Conservation (phyloP, 2,329 filamentous ascomycete species). For the Ramularia collo-cygni region DNA sequence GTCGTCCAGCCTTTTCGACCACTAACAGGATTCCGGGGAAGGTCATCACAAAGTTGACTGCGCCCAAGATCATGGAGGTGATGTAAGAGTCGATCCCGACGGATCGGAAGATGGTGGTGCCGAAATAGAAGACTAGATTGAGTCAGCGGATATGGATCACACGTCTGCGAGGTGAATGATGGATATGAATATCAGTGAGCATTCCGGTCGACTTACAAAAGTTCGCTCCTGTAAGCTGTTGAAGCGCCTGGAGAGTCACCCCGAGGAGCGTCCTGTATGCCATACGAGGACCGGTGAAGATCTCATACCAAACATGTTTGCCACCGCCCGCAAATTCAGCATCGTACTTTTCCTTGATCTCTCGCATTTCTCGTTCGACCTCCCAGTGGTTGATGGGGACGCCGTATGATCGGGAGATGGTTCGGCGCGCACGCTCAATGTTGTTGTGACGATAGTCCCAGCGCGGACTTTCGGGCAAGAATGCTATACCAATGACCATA, state of each 20-base stretch:
- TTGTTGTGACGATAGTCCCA: conserved; percentile 52
- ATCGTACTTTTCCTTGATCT: conserved; percentile 51
- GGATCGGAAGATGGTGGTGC: conserved; percentile 39
- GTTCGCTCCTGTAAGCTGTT: conserved; percentile 63
- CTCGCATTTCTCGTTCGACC: conserved; percentile 46
- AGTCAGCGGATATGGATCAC: neutral
- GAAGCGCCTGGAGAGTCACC: conserved; percentile 56
- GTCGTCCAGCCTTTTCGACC: conserved; percentile 41
- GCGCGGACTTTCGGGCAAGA: conserved; percentile 52
- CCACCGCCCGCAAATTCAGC: conserved; percentile 43
- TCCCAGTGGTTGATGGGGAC: conserved; percentile 50
- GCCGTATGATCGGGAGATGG: conserved; percentile 50
- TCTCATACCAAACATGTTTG: conserved; percentile 57
- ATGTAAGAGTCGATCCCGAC: conserved; percentile 38
- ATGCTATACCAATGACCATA: conserved; percentile 47
- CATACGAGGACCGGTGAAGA: conserved; percentile 61
- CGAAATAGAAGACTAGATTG: conserved; percentile 48
- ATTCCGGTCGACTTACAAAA: conserved; percentile 48
- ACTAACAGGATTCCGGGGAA: conserved; percentile 40
- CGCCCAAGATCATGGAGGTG: conserved; percentile 43
- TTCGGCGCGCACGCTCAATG: conserved; percentile 44
- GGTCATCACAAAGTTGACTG: conserved; percentile 43
- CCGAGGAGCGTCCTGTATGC: conserved; percentile 57
- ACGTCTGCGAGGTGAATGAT: no score
- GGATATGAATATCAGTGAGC: no score